A percentile compares a stretch with the other conserved stretches of the same genome.
These are phyloP conservation scores for Sporothrix luriei DNA, from an alignment of 2,329 filamentous ascomycete genomes.

Conservation along the genomic window DNA sequence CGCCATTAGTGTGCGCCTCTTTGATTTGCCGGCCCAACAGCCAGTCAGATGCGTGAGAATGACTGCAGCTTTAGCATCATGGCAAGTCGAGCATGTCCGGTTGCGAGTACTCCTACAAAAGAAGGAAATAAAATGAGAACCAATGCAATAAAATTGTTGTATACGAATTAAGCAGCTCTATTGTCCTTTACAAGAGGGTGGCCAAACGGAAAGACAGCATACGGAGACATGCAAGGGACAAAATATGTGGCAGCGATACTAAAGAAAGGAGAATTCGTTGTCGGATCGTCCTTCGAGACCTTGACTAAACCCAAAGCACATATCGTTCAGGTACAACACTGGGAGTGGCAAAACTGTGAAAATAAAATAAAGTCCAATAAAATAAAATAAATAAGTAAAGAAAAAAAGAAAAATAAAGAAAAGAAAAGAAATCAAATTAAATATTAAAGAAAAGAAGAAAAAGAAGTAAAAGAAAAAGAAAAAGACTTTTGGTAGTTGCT, in stretches of 20 bases:
- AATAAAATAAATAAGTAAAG: too few species aligned
- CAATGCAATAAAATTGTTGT: background rate
- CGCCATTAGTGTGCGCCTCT: background rate
- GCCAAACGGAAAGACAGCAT: background rate
- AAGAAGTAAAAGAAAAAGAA: too few species aligned
- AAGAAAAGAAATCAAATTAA: too few species aligned
- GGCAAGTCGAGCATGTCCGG: background rate
- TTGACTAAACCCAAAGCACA: constrained; percentile 1
- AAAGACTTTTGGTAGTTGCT: background rate
- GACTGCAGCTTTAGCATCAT: background rate
- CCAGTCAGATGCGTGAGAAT: background rate
- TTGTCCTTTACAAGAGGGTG: background rate
- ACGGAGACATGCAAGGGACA: constrained; percentile 1
- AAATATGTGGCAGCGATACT: background rate
- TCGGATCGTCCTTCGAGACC: background rate
- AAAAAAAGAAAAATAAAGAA: too few species aligned
- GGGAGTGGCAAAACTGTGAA: constrained; percentile 17
- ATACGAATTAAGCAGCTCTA: background rate
- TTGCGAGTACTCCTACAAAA: background rate
- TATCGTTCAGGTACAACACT: constrained; percentile 1
- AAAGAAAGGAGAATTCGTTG: background rate
- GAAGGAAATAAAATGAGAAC: background rate
- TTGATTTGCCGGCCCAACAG: constrained; percentile 22
- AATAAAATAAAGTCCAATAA: too few species aligned
- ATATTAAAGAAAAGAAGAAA: too few species aligned